Percentiles rank a stretch among this genome's conserved stretches.
These are phyloP conservation scores for Vitis hybrid DNA, from an alignment of 177 flowering plant species.

Conservation along the genomic window DNA sequence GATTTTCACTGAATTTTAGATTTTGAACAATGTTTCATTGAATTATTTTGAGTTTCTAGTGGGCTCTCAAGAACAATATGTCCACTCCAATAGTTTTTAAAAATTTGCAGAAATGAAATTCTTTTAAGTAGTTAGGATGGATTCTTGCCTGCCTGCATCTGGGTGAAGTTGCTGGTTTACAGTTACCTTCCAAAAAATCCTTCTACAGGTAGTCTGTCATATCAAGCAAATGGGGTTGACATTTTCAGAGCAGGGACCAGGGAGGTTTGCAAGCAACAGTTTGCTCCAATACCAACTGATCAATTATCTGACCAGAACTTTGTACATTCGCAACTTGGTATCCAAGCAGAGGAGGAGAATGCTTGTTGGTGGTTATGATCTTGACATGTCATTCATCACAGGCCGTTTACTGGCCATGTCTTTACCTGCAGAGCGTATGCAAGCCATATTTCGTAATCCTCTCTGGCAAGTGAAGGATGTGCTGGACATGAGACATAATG, in stretches of 20 bases:
- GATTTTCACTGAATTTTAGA: too few species aligned
- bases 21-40: too few species aligned
- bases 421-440: slow-evolving; percentile 77
- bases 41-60: too few species aligned
- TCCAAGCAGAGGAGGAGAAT: slow-evolving; percentile 76
- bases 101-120: too few species aligned
- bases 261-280: slow-evolving; percentile 18
- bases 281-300: slow-evolving; percentile 32
- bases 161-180: neutral
- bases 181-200: slow-evolving; percentile 7
- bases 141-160: too few species aligned
- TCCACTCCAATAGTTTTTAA: too few species aligned
- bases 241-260: slow-evolving; percentile 38
- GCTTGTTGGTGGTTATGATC: slow-evolving; percentile 84
- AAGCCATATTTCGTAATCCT: slow-evolving; percentile 84
- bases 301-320: slow-evolving; percentile 36
- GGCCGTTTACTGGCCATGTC: slow-evolving; percentile 77
- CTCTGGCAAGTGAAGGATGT: slow-evolving; percentile 85
- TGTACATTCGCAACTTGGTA: slow-evolving; percentile 57
- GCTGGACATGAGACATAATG: slow-evolving; percentile 64
- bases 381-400: slow-evolving; percentile 86
- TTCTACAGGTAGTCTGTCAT: neutral
- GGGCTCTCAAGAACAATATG: too few species aligned
- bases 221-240: slow-evolving; percentile 49
- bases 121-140: too few species aligned